A percentile compares a stretch with the other conserved stretches of the same genome.
Evolutionary conservation across 164 flowering plant species (phyloP).

Genomic region (Berberis vulgaris): DNA sequence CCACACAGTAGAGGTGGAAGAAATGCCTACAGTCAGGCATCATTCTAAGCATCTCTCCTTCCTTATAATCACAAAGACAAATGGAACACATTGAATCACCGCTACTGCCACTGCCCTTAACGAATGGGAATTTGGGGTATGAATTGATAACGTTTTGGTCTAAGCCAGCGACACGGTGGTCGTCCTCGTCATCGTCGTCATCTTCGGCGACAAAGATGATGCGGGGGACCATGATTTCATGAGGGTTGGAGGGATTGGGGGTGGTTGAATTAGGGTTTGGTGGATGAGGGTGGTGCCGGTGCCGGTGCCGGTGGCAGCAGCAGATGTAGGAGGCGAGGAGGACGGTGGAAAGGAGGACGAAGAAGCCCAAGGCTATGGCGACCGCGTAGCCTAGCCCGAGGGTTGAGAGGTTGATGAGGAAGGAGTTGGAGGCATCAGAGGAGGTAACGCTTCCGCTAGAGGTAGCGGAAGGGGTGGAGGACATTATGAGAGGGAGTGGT

Average conservation of each 20-base stretch:
- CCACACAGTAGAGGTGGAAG: conserved; percentile 64
- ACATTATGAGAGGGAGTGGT: conserved; percentile 2
- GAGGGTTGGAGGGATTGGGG: neutral
- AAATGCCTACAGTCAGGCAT: conserved; percentile 77
- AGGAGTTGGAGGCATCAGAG: neutral
- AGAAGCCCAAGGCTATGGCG: conserved; percentile 47
- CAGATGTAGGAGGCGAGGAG: conserved; percentile 51
- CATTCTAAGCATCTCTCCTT: conserved; percentile 40
- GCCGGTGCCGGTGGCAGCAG: conserved; percentile 32
- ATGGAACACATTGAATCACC: conserved; percentile 54
- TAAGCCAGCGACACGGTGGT: conserved; percentile 28
- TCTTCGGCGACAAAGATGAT: conserved; percentile 47
- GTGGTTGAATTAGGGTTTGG: neutral
- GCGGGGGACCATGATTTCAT: conserved; percentile 38
- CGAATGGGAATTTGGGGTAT: conserved; percentile 44
- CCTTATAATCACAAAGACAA: conserved; percentile 71
- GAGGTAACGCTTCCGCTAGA: conserved; percentile 10
- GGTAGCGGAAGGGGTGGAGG: conserved; percentile 14
- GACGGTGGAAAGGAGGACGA: conserved; percentile 45
- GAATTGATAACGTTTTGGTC: conserved; percentile 40
- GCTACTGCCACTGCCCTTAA: conserved; percentile 5
- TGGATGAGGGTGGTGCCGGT: conserved; percentile 10
- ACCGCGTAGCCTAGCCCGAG: conserved; percentile 52
- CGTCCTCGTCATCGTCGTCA: conserved; percentile 24
- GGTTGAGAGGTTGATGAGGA: conserved; percentile 19